Conservation (phyloP, 2,329 filamentous ascomycete species). For the Nannizziopsis barbatae region DNA sequence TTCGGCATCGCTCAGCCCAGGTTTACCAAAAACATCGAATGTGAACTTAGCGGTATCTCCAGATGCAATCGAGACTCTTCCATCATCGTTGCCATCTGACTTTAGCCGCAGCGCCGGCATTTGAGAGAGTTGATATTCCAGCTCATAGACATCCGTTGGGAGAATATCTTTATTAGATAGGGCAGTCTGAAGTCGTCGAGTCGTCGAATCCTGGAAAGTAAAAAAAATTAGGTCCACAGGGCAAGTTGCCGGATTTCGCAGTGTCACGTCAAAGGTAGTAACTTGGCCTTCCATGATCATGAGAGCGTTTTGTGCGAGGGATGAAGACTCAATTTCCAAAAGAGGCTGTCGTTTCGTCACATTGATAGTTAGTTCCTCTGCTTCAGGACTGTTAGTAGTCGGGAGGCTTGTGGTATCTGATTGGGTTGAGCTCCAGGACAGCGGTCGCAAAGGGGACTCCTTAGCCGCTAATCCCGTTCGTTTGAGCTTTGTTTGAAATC, state of each 20-base stretch:
- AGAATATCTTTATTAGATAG: constrained; percentile 65
- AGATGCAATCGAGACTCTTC: constrained; percentile 49
- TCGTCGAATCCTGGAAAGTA: constrained; percentile 81
- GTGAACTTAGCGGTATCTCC: constrained; percentile 60
- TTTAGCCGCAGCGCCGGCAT: constrained; percentile 54
- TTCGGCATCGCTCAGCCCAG: constrained; percentile 65
- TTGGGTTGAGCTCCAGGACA: constrained; percentile 35
- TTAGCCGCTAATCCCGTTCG: constrained; percentile 55
- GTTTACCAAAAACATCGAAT: constrained; percentile 76
- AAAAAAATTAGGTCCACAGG: constrained; percentile 76
- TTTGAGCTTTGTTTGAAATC: constrained; percentile 63
- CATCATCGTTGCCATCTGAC: constrained; percentile 41
- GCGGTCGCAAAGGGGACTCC: constrained; percentile 37
- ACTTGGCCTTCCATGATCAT: constrained; percentile 91
- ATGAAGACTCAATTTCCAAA: constrained; percentile 62
- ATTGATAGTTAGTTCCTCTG: constrained; percentile 44
- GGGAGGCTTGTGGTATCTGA: constrained; percentile 27
- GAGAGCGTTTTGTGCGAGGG: constrained; percentile 68
- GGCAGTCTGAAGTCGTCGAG: constrained; percentile 61
- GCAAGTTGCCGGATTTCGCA: constrained; percentile 67
- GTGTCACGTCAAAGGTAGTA: constrained; percentile 62
- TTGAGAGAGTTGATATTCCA: constrained; percentile 66
- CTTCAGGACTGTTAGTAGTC: constrained; percentile 27
- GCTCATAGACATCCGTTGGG: constrained; percentile 70
- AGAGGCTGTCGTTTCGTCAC: constrained; percentile 73